These are phyloP conservation scores for Hypsizygus ulmarius DNA, from an alignment of 1,284 basidiomycete genomes.

Conservation along the genomic window DNA sequence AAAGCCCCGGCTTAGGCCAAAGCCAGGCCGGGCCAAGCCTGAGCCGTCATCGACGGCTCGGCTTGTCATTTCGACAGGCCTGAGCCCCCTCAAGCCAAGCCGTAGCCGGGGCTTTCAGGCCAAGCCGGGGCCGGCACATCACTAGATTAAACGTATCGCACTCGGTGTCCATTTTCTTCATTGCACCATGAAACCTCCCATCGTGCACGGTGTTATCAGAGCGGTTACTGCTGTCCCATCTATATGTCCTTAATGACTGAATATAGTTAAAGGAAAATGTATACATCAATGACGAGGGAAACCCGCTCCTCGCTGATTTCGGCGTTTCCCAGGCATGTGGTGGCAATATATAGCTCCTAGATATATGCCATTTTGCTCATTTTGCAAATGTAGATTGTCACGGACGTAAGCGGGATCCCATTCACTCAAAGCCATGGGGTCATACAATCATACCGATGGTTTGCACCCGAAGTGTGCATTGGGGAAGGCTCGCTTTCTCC, in stretches of 20 bases:
- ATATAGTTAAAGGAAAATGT: conserved; percentile 45
- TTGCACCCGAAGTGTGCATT: conserved; percentile 55
- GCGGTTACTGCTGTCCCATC: conserved; percentile 34
- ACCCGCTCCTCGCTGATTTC: conserved; percentile 56
- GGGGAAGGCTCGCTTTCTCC: conserved; percentile 46
- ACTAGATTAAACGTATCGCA: conserved; percentile 39
- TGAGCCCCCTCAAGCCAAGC: conserved; percentile 23
- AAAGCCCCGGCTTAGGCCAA: conserved; percentile 21
- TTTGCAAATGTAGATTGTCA: conserved; percentile 41
- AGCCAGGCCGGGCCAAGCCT: conserved; percentile 20
- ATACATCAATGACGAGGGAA: conserved; percentile 43
- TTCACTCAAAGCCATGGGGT: conserved; percentile 53
- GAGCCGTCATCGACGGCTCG: conserved; percentile 18
- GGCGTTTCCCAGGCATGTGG: conserved; percentile 48
- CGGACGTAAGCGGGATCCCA: conserved; percentile 49
- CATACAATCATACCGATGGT: conserved; percentile 48
- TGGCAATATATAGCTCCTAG: background rate
- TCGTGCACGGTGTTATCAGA: conserved; percentile 56
- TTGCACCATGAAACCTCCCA: conserved; percentile 40
- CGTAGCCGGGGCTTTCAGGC: conserved; percentile 24
- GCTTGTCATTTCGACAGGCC: conserved; percentile 22
- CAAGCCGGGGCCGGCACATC: conserved; percentile 23
- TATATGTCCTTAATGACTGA: conserved; percentile 1
- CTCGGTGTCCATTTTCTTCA: conserved; percentile 49
- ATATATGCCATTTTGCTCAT: conserved; percentile 8